Evolutionary conservation across 768 basidiomycete species (phyloP), one percentile per base, ranked within the genome.

Genomic region (Termitomyces sp.): DNA sequence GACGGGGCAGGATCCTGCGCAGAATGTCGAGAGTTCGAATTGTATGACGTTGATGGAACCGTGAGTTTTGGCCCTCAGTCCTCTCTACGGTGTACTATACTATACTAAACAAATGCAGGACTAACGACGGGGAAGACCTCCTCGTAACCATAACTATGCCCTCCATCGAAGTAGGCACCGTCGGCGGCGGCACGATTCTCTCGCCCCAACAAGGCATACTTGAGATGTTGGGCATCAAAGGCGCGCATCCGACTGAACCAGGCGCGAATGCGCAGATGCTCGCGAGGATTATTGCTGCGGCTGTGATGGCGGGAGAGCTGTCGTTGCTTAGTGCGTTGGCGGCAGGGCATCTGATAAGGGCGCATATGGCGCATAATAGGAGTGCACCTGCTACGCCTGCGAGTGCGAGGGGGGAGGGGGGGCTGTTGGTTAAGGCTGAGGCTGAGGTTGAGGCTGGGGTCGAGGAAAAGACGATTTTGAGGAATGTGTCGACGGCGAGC

Each of bases 21-120:
- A 99, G 81, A 98, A 98, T 73, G 96, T 99, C 32, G 97, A 96
- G 79, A 96, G 93, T 60, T 96, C 95, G 43, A 96, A 94, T 72
- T 99, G 97, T 75, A 96, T 99, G 81, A 99, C 97, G 1, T 78
- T 98, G 51, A 98, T 99, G 96, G 97, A 99, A 74, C 88, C 95
- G 91, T 97, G 73, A 74, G 93, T 91, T 25, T 25, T 1, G 25
- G 25, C 25, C 25, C 25, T 25, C 25, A 25, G 25, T 25, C 25
- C 25, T 25, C 25, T 25, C 1, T 25, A 25, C 25, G 25, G 25
- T 25, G 25, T 25, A 25, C 25, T 25, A 25, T 25, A 25, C 25
- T 25, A 25, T 1, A 25, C 25, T 1, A 25, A 25, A 25, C 25
- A 25, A 25, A 10, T 53, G n/a, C 66, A 96, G 93, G 61, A 89